Evolutionary conservation across 371 early-diverging fungal genomes (phyloP), one percentile per base, ranked within the genome.

Genomic region (Mucor ambiguus): DNA sequence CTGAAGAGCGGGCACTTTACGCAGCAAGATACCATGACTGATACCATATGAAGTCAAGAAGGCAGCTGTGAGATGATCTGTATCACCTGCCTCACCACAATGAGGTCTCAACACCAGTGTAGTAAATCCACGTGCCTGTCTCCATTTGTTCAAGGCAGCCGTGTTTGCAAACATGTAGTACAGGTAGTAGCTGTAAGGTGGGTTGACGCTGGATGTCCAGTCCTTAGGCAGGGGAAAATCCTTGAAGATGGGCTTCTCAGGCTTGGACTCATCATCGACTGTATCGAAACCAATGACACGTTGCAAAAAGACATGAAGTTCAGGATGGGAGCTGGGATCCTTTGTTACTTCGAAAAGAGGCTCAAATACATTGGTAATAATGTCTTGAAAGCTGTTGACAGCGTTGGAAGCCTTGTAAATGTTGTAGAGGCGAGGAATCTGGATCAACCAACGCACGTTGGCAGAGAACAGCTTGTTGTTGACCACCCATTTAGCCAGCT

Each of bases 11-110:
- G 98, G 98, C 1, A 96, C 98, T 71, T 99, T 99, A 57, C 99
- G 90, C 55, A 99, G 78, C 28, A 98, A 77, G 61, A 99, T 98
- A 61, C 99, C 99, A 79, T 99, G 99, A 68, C 87, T 90, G 77
- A 99, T 99, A 64, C 91, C 87, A 71, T 93, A 91, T 3, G 97
- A 90, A 0, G 96, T 92, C 55, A 99, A 81, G 77, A 97, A 99
- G 3, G 98, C 93, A 2, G 94, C 88, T 0, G 96, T 90, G 81
- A 99, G 79, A 73, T 99, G 98, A 55, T 98, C 99, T 4, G 96
- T 93, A 72, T 98, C 98, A 35, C 99, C 99, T 18, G 97, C 97
- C 78, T 99, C 99, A 67, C 98, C 99, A 57, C 95, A 90, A 73
- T 99, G 99, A 29, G 99, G 99, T 61, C 98, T 85, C 54, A 99